Base-by-base conservation (phyloP, 441 rosid species). In the Pelargonium fulgidum region DNA sequence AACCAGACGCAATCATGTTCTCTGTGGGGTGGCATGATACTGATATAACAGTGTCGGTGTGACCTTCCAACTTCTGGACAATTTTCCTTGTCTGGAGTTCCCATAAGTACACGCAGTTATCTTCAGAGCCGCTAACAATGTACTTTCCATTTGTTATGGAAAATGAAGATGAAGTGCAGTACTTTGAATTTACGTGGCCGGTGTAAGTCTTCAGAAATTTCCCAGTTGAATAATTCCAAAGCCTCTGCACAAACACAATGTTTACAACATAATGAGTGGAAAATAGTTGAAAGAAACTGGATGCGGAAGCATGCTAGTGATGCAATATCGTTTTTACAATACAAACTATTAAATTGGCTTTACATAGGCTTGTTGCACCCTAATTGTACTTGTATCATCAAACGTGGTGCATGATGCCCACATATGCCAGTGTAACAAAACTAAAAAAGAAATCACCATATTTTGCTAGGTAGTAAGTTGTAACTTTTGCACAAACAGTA, bases 21-120 rank as follows among this genome's bases (percentile, higher is more conserved):
- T 85, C 86, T 0, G 78, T 83, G 0, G 97, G 97, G 74, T 91
- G 96, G 68, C 93, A 93, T 45, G 97, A 86, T 16, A 93, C 96
- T 3, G 86, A 85, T 77, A 91, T 78, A 62, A 91, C 95, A 0
- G 89, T 72, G 72, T 91, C 99, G 6, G 85, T 86, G 62, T 93
- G 99, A 58, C 96, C 96, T 83, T 93, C 93, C 80, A 93, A 82
- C 80, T 88, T 93, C 85, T 93, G 99, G 73, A 91, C 85, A 70
- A 88, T 59, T 76, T 84, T 88, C 75, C 92, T 76, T 4, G 85
- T 75, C 80, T 93, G 96, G 50, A 93, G 87, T 47, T 93, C 99
- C 97, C 97, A 93, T 81, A 91, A 70, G 81, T 86, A 89, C 13
- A 93, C 87, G 68, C 83, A 81, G 20, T 80, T 84, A 71, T 93